These are phyloP conservation scores for Roridomyces roridus DNA, from an alignment of 768 basidiomycete genomes.

Conservation along the genomic window DNA sequence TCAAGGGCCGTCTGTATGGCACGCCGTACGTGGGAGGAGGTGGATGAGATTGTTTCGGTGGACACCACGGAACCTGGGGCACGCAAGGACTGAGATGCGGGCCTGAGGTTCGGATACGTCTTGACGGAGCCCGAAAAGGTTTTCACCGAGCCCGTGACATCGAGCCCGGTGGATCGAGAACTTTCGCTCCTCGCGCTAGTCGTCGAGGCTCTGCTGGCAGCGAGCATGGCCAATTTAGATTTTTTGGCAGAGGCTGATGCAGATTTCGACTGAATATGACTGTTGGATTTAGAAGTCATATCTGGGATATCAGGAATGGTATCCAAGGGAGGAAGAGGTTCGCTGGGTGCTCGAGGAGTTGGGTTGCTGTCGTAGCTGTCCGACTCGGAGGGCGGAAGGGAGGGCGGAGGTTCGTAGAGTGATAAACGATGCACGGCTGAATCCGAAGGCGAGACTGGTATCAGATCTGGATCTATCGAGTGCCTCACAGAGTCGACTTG, in stretches of 20 bases:
- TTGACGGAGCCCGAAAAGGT: conserved; percentile 74
- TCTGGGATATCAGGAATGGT: conserved; percentile 64
- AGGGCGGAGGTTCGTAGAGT: conserved; percentile 61
- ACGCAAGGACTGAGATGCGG: conserved; percentile 61
- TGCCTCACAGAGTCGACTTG: conserved; percentile 17
- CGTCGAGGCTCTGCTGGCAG: conserved; percentile 66
- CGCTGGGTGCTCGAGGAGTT: conserved; percentile 48
- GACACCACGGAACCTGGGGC: conserved; percentile 44
- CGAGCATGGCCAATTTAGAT: conserved; percentile 74
- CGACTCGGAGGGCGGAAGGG: conserved; percentile 52
- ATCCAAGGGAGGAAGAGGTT: conserved; percentile 50
- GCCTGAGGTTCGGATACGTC: conserved; percentile 75
- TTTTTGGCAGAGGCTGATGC: conserved; percentile 45
- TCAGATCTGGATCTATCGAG: conserved; percentile 58
- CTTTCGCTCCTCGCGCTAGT: conserved; percentile 51
- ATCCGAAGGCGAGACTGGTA: conserved; percentile 68
- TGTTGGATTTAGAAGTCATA: conserved; percentile 52
- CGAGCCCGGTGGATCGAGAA: conserved; percentile 60
- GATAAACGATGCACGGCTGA: conserved; percentile 72
- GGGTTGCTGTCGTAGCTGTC: conserved; percentile 41
- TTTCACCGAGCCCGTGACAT: conserved; percentile 64
- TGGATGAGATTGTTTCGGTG: conserved; percentile 47
- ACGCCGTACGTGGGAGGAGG: conserved; percentile 64
- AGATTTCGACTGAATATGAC: conserved; percentile 29
- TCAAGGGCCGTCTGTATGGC: conserved; percentile 75